phyloP scores from a whole-genome alignment of 1,284 basidiomycete species.

The Sutorius eximius region DNA sequence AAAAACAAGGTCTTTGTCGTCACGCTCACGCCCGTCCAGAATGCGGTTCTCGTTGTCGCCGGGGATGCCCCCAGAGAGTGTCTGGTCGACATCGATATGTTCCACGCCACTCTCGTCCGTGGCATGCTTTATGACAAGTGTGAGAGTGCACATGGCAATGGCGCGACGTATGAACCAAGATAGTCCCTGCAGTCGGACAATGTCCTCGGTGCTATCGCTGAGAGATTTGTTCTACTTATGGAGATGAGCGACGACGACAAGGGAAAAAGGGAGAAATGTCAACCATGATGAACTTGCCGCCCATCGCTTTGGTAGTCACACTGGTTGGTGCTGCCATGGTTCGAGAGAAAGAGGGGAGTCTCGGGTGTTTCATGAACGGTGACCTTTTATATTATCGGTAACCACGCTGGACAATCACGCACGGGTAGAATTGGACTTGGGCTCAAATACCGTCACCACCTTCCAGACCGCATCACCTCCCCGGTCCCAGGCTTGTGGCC shows the following conservation, averaged over 20 bases:
- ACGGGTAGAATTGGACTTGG: constrained; percentile 20
- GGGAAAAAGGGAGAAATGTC: not conserved
- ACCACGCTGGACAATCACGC: not conserved
- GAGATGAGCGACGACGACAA: constrained; percentile 1
- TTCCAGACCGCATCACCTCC: constrained; percentile 80
- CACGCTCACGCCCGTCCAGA: constrained; percentile 42
- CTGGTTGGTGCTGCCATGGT: constrained; percentile 50
- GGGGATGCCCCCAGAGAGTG: constrained; percentile 44
- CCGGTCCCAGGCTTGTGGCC: constrained; percentile 81
- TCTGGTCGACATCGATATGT: constrained; percentile 47
- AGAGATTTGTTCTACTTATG: constrained; percentile 36
- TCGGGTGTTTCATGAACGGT: not conserved
- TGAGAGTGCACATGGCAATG: constrained; percentile 42
- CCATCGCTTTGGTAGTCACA: constrained; percentile 46
- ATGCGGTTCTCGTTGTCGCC: constrained; percentile 42
- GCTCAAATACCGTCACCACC: constrained; percentile 64
- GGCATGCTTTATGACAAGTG: constrained; percentile 44
- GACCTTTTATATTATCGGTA: constrained; percentile 12
- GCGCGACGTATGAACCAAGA: constrained; percentile 48
- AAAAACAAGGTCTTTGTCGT: constrained; percentile 43
- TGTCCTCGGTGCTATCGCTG: constrained; percentile 46
- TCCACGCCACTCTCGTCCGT: constrained; percentile 44
- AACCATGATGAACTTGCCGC: constrained; percentile 46
- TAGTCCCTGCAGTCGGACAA: constrained; percentile 52
- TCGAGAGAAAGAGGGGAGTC: not conserved